Conservation (phyloP, 441 rosid species). For the Geranium incanum region DNA sequence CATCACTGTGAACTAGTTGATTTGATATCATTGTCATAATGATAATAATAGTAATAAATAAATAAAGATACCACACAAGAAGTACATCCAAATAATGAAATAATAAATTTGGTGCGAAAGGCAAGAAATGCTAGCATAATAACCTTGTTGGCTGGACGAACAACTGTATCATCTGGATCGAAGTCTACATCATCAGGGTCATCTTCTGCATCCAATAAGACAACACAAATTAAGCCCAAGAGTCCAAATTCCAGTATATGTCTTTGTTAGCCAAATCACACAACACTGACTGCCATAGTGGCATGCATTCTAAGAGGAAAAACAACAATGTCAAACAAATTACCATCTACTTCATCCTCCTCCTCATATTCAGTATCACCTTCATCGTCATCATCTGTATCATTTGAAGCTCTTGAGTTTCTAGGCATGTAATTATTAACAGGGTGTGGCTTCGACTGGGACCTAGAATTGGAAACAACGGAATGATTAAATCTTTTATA, state of each 20-base stretch:
- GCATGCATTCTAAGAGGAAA: slow-evolving; percentile 3
- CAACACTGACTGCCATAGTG: slow-evolving; percentile 6
- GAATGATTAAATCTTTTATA: slow-evolving; percentile 52
- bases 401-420: slow-evolving; percentile 45
- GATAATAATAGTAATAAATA: not conserved
- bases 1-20: not conserved
- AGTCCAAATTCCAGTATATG: slow-evolving; percentile 14
- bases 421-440: slow-evolving; percentile 38
- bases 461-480: slow-evolving; percentile 43
- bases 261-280: not conserved
- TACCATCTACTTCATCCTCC: slow-evolving; percentile 84
- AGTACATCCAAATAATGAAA: not conserved
- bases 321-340: slow-evolving; percentile 13
- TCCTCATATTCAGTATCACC: slow-evolving; percentile 37
- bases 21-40: not conserved
- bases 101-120: too few species aligned
- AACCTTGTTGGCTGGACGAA: slow-evolving; percentile 52
- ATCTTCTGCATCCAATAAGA: slow-evolving; percentile 58
- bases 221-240: slow-evolving; percentile 14
- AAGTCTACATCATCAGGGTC: slow-evolving; percentile 97
- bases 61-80: not conserved
- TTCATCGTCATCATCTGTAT: slow-evolving; percentile 33
- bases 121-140: slow-evolving; percentile 6
- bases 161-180: slow-evolving; percentile 56
- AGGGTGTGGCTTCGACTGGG: slow-evolving; percentile 38